phyloP scores from a whole-genome alignment of 2,329 filamentous ascomycete genomes.

The Trichoderma sp. region DNA sequence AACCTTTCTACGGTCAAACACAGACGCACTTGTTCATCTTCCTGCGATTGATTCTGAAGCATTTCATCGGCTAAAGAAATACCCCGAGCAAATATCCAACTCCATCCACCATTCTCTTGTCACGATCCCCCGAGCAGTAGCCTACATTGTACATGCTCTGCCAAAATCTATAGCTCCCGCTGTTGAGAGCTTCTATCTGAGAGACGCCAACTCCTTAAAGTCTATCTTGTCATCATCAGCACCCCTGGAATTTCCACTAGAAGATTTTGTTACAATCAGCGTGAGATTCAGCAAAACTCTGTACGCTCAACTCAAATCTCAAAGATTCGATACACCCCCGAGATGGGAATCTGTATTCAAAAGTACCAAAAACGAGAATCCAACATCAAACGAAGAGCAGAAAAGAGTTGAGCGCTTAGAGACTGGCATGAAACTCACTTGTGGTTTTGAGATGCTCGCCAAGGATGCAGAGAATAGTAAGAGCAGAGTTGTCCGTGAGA shows the following conservation, averaged over 20 bases:
- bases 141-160: constrained; percentile 73
- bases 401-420: constrained; percentile 50
- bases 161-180: constrained; percentile 79
- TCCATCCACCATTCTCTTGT: constrained; percentile 76
- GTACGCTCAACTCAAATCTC: constrained; percentile 86
- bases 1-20: constrained; percentile 56
- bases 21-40: constrained; percentile 67
- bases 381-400: constrained; percentile 24
- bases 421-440: constrained; percentile 84
- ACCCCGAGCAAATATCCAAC: constrained; percentile 72
- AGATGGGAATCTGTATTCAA: constrained; percentile 46
- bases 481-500: constrained; percentile 69
- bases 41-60: constrained; percentile 80
- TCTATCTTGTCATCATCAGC: constrained; percentile 60
- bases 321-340: constrained; percentile 71
- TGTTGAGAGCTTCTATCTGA: constrained; percentile 88
- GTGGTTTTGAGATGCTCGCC: constrained; percentile 87
- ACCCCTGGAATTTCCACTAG: constrained; percentile 67
- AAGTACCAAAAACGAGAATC: constrained; percentile 29
- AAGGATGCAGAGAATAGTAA: constrained; percentile 67
- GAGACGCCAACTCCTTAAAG: constrained; percentile 76
- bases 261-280: constrained; percentile 77
- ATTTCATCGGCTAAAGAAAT: constrained; percentile 84
- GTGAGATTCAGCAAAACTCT: constrained; percentile 84
- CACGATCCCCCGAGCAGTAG: constrained; percentile 78